These are phyloP conservation scores for Sugiyamaella chiloensis DNA, from an alignment of 805 yeast genomes.

Conservation along the genomic window DNA sequence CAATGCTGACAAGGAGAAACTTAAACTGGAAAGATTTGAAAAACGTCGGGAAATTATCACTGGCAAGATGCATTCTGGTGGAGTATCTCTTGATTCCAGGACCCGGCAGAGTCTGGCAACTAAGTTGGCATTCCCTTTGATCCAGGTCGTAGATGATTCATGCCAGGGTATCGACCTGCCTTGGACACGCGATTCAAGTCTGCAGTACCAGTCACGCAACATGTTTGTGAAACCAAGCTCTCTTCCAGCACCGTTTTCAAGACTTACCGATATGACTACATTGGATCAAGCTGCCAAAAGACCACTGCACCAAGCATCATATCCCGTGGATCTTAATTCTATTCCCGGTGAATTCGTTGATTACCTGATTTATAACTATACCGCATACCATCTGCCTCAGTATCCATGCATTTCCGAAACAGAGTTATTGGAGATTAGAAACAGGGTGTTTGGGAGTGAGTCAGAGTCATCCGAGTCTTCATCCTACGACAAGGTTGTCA, in stretches of 20 bases:
- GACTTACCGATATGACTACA: neutral
- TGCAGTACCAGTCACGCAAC: neutral
- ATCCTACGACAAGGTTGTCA: neutral
- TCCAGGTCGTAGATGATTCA: conserved; percentile 1
- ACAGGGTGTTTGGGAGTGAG: neutral
- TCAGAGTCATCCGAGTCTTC: neutral
- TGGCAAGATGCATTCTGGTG: neutral
- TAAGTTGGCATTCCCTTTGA: neutral
- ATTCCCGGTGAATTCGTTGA: conserved; percentile 1
- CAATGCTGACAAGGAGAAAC: too few relatives aligned
- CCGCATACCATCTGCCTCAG: neutral
- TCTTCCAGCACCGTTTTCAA: conserved; percentile 1
- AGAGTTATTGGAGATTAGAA: neutral
- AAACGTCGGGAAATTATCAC: too few relatives aligned
- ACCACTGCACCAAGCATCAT: neutral
- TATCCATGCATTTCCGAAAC: conserved; percentile 3
- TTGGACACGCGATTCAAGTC: neutral
- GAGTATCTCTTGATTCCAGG: neutral
- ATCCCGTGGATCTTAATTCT: neutral
- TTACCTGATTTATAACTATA: neutral
- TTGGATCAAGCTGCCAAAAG: neutral
- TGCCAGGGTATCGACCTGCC: neutral
- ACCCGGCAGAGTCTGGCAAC: neutral
- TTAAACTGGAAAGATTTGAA: too few relatives aligned
- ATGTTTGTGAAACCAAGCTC: neutral